These are phyloP conservation scores for Labyrinthula sp. DNA, from an alignment of 352 stramenopile genomes.

Conservation along the genomic window DNA sequence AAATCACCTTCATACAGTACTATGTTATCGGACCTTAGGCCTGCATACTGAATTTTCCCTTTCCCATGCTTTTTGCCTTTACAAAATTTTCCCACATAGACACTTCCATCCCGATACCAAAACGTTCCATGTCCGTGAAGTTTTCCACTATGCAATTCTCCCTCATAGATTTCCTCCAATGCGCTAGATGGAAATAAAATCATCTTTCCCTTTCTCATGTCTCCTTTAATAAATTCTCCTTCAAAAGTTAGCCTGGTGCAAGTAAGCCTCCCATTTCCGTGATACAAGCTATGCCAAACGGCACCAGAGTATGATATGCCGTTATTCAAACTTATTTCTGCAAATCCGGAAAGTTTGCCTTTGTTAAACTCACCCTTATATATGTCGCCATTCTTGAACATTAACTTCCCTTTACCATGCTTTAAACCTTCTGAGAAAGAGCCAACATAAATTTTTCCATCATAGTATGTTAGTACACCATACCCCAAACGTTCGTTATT, in stretches of 20 bases:
- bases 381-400: slow-evolving; percentile 18
- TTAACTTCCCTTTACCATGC: slow-evolving; percentile 1
- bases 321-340: no score
- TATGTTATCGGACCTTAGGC: no score
- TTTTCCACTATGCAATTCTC: slow-evolving; percentile 21
- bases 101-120: slow-evolving; percentile 14
- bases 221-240: slow-evolving; percentile 26
- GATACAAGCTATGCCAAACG: slow-evolving; percentile 22
- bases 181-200: no score
- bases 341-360: no score
- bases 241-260: no score
- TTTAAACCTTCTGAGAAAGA: slow-evolving; percentile 6
- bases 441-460: no score
- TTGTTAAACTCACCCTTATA: slow-evolving; percentile 32
- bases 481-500: no score
- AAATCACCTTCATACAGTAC: no score
- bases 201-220: slow-evolving; percentile 19
- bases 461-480: no score
- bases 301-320: slow-evolving; percentile 27
- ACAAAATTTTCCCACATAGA: slow-evolving; percentile 29
- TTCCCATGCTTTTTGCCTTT: slow-evolving; percentile 12
- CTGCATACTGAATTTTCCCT: no score
- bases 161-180: slow-evolving; percentile 19
- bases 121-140: slow-evolving; percentile 30
- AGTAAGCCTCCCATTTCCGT: slow-evolving; percentile 28